Conservation (phyloP, 768 basidiomycete species). For the Psilocybe subaeruginosa region DNA sequence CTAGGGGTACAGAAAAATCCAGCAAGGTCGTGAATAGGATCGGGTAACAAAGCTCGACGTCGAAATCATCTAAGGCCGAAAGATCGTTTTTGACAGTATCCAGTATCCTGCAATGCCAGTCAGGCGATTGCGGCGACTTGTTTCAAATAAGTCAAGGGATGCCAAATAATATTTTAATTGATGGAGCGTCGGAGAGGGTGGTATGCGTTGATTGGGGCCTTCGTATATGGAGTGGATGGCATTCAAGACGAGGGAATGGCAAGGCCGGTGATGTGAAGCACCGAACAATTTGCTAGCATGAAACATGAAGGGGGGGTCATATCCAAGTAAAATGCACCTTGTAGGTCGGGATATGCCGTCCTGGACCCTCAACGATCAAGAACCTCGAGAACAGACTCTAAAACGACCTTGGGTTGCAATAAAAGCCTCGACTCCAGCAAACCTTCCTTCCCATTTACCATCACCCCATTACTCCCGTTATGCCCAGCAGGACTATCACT, state of each 20-base stretch:
- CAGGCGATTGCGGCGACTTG: no score
- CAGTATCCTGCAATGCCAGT: no score
- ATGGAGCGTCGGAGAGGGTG: neutral
- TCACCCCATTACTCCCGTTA: slow-evolving; percentile 13
- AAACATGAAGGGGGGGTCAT: neutral
- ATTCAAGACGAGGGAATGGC: neutral
- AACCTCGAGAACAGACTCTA: slow-evolving; percentile 66
- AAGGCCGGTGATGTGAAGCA: neutral
- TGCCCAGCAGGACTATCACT: slow-evolving; percentile 6
- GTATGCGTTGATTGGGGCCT: neutral
- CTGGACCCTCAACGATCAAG: slow-evolving; percentile 26
- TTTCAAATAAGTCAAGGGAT: no score
- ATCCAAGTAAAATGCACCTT: neutral
- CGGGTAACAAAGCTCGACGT: neutral
- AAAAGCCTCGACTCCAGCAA: slow-evolving; percentile 60
- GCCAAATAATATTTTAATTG: neutral
- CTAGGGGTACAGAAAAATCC: neutral
- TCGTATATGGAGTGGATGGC: neutral
- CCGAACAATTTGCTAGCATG: neutral
- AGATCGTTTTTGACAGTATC: no score
- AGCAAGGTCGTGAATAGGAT: neutral
- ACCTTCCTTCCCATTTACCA: slow-evolving; percentile 38
- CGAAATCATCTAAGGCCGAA: neutral
- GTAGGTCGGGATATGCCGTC: neutral
- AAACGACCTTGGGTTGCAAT: slow-evolving; percentile 73